Conservation (phyloP, 169 alveolate species). For the Fabrea salina region DNA sequence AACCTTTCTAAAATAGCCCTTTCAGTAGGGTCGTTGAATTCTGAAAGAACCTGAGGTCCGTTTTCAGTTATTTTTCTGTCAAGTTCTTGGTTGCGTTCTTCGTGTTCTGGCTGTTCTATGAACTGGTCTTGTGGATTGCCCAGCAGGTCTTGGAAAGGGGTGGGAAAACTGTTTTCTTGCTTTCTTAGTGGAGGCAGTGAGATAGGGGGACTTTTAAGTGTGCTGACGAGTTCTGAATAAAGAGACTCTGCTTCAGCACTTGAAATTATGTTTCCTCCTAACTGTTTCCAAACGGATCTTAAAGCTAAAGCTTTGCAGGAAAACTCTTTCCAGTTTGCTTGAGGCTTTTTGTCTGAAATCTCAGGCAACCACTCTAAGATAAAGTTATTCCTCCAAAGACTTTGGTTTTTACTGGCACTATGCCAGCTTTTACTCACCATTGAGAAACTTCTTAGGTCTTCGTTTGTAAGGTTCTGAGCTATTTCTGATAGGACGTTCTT, state of each 20-base stretch:
- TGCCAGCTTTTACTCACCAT: no score
- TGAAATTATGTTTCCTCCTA: not conserved
- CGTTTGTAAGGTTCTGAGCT: no score
- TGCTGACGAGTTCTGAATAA: not conserved
- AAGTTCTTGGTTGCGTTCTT: not conserved
- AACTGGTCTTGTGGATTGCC: slow-evolving; percentile 27
- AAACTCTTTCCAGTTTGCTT: no score
- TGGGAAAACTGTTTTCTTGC: not conserved
- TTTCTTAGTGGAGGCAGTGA: slow-evolving; percentile 10
- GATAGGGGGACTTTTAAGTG: not conserved
- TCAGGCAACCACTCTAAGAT: no score
- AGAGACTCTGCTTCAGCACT: not conserved
- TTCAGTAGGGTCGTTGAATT: not conserved
- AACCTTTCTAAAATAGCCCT: not conserved
- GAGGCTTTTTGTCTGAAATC: no score
- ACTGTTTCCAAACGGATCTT: not conserved
- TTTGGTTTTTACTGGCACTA: no score
- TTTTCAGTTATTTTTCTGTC: not conserved
- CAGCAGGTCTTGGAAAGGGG: not conserved
- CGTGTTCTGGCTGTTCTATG: not conserved
- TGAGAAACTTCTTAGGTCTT: no score
- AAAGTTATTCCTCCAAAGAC: no score
- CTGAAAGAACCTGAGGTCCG: not conserved
- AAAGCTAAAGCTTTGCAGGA: no score
- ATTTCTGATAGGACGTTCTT: no score